Conservation (phyloP, 129 eudicot genomes). For the Helianthus annuus region HanXRQr2.0-SUNRISE NC_035445.2:87101109-87101608, state of each 20-base stretch:
- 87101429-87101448: constrained; percentile 78
- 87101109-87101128: constrained; percentile 58
- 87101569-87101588: background rate
- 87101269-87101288: constrained; percentile 76
- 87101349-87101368: constrained; percentile 38
- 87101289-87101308: constrained; percentile 2
- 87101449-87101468: constrained; percentile 98
- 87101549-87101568: background rate
- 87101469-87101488: constrained; percentile 92
- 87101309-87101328: background rate
- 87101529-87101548: background rate
- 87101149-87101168: background rate
- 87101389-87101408: constrained; percentile 93
- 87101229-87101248: constrained; percentile 76
- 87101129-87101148: constrained; percentile 3
- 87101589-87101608: constrained; percentile 73
- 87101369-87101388: constrained; percentile 86
- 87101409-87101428: constrained; percentile 81
- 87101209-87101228: constrained; percentile 93
- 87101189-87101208: constrained; percentile 65
- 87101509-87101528: constrained; percentile 58
- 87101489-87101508: constrained; percentile 98
- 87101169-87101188: constrained; percentile 3
- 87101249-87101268: constrained; percentile 97
- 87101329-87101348: background rate